These are phyloP conservation scores for Benincasa hispida DNA, from an alignment of 306 rosid genomes.

Conservation along the genomic window DNA sequence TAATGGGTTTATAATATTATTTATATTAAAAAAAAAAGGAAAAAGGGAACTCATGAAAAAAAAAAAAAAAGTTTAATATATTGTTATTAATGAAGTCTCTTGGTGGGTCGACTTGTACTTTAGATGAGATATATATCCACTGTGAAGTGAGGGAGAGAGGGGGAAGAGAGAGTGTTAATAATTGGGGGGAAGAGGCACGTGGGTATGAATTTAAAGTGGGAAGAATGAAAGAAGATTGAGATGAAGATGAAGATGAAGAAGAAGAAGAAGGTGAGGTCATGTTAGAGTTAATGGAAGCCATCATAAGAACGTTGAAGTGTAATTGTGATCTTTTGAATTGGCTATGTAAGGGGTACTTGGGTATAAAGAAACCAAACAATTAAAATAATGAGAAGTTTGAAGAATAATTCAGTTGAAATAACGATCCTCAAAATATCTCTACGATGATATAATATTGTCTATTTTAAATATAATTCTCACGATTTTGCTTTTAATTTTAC, in stretches of 20 bases:
- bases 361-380: too few relatives aligned
- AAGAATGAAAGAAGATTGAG: not conserved
- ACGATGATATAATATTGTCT: too few relatives aligned
- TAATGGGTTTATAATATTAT: too few relatives aligned
- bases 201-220: not conserved
- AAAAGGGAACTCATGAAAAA: too few relatives aligned
- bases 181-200: not conserved
- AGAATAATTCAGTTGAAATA: too few relatives aligned
- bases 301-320: not conserved
- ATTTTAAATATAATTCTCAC: too few relatives aligned
- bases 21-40: too few relatives aligned
- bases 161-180: not conserved
- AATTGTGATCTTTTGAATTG: not conserved
- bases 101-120: not conserved
- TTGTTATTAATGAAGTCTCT: not conserved
- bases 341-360: not conserved
- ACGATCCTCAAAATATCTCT: too few relatives aligned
- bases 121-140: not conserved
- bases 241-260: not conserved
- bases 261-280: not conserved
- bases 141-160: not conserved
- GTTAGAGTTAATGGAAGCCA: not conserved
- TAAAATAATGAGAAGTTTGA: too few relatives aligned
- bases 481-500: too few relatives aligned
- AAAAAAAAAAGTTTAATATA: too few relatives aligned